Evolutionary conservation across 495 filamentous ascomycete species (phyloP), one percentile per base, ranked within the genome.

Genomic region (Penicillium pulvis): DNA sequence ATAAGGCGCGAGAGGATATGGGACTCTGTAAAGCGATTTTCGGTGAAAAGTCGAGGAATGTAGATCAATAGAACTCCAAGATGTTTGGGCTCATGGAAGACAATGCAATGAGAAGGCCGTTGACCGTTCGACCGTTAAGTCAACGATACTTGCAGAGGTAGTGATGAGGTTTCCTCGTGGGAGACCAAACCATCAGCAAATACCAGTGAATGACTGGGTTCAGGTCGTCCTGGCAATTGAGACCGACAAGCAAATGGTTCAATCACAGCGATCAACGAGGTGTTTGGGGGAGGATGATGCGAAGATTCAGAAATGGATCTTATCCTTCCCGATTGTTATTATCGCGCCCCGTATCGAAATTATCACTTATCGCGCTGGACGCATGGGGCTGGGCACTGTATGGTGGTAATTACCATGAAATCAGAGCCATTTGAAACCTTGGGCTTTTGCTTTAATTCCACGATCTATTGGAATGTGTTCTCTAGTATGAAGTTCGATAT

Each of bases 321-420:
- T 67, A 64, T 67, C 61, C 63, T 51, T 35, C 30, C 50, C 51
- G 61, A 56, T 52, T 64, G 48, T 61, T 67, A 60, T 64, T 64
- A 64, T 66, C 60, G 56, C 56, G 60, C 51, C 41, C 44, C 47
- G 53, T 65, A 62, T 62, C 61, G 51, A 54, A 58, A 52, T 61
- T 58, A 64, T 67, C 58, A 53, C 57, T 61, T 64, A 64, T 63
- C 60, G 57, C 26, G 24, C 46, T 49, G 19, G 44, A 8, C 20
- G 20, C 20, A 47, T 47, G 19, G 43, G 23, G 43, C 19, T 46
- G 17, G 43, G 43, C 43, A 46, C 19, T 23, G 43, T 46, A 46
- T 24, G 19, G 43, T 46, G 43, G 43, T 46, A 46, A 46, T 26
- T 46, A 46, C 43, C 43, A 14, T 46, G 43, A 46, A 46, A 46